phyloP scores from a whole-genome alignment of 2,329 filamentous ascomycete species.

The Proliferodiscus dingleyae region DNA sequence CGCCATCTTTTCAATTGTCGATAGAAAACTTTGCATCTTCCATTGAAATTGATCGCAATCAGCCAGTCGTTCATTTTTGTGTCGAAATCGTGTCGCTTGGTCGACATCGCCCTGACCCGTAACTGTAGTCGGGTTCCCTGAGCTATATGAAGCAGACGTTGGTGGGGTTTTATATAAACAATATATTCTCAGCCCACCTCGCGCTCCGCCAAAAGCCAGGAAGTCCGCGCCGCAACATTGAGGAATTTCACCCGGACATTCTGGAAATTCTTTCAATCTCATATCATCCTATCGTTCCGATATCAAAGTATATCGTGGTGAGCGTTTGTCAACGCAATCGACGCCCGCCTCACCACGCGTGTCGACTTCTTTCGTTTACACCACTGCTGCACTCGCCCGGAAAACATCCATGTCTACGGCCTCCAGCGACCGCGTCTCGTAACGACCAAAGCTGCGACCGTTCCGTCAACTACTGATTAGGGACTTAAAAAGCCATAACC shows the following conservation, averaged over 20 bases:
- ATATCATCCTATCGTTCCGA: conserved; percentile 7
- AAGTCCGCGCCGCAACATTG: conserved; percentile 8
- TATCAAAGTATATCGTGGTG: not conserved
- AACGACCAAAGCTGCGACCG: conserved; percentile 17
- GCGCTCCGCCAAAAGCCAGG: conserved; percentile 5
- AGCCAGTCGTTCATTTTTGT: not conserved
- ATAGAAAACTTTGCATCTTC: too few species aligned
- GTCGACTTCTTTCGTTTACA: conserved; percentile 10
- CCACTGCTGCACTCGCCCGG: conserved; percentile 21
- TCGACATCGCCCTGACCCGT: conserved; percentile 1
- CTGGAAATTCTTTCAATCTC: conserved; percentile 6
- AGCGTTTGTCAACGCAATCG: too few species aligned
- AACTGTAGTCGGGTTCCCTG: conserved; percentile 3
- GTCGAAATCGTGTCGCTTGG: conserved; percentile 8
- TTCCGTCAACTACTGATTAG: conserved; percentile 9
- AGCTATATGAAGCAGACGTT: conserved; percentile 4
- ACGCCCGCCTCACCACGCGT: not conserved
- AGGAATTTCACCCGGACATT: conserved; percentile 3
- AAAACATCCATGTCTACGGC: conserved; percentile 22
- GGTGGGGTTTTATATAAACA: conserved; percentile 20
- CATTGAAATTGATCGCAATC: too few species aligned
- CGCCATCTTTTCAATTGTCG: not conserved
- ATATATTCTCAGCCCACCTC: conserved; percentile 11
- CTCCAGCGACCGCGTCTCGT: conserved; percentile 25
- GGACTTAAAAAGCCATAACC: conserved; percentile 8